Percentiles rank a stretch among this genome's conserved stretches.
phyloP scores from a whole-genome alignment of 495 filamentous ascomycete genomes.

The Letharia lupina region DNA sequence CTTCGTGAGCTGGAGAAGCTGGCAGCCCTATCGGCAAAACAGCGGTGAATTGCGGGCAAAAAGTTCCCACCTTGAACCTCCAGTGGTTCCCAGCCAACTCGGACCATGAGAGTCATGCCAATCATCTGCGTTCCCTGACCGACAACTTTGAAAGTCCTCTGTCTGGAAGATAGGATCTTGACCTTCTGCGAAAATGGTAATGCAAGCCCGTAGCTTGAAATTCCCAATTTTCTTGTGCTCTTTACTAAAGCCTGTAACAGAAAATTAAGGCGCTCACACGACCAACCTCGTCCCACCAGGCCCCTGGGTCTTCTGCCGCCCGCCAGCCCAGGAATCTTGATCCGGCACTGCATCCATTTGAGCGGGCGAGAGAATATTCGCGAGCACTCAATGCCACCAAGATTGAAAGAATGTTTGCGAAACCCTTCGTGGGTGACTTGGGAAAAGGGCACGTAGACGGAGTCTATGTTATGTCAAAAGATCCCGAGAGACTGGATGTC shows the following conservation, averaged over 20 bases:
- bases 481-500: slow-evolving; percentile 56
- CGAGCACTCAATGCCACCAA: slow-evolving; percentile 86
- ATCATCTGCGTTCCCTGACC: neutral
- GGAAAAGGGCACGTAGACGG: slow-evolving; percentile 86
- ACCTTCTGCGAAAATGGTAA: slow-evolving; percentile 16
- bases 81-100: neutral
- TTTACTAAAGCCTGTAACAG: slow-evolving; percentile 31
- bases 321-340: slow-evolving; percentile 81
- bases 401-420: slow-evolving; percentile 89
- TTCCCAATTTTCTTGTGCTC: neutral
- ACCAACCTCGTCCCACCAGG: slow-evolving; percentile 64
- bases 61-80: neutral
- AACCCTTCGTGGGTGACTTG: slow-evolving; percentile 81
- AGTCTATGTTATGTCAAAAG: slow-evolving; percentile 67
- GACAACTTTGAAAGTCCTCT: neutral
- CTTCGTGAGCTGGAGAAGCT: neutral
- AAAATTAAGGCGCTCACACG: slow-evolving; percentile 92
- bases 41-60: slow-evolving; percentile 6
- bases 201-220: neutral
- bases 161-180: neutral
- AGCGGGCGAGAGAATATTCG: slow-evolving; percentile 86
- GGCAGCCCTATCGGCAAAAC: slow-evolving; percentile 11
- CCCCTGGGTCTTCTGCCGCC: slow-evolving; percentile 64
- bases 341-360: slow-evolving; percentile 89
- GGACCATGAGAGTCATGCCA: neutral